Base-by-base conservation (phyloP, 2,329 filamentous ascomycete genomes). In the Neodidymelliopsis sp. region DNA sequence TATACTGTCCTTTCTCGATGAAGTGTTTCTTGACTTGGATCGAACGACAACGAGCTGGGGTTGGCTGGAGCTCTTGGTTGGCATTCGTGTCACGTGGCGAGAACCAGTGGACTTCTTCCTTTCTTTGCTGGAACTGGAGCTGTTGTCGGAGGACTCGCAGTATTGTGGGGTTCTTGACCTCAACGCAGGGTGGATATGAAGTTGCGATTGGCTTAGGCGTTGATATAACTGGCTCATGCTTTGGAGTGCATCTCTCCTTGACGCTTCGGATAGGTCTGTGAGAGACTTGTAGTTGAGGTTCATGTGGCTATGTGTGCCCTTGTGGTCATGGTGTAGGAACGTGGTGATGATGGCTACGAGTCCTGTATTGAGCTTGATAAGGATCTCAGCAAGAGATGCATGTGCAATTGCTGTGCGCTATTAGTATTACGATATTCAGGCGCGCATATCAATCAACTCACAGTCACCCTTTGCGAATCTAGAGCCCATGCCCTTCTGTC, bases 301-400 rank as follows among this genome's bases (percentile, higher is more conserved):
- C 23, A 70, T 52, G 45, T 65, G 56, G 33, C 49, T 58, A 23
- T 63, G 60, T n/a, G 49, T 49, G 28, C 60, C 54, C 29, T 65
- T 65, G 10, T 67, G 57, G 44, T 73, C 70, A 48, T 68, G 65
- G 19, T 70, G 63, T 27, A 79, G 56, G 45, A 79, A 79, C 2
- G 74, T 62, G 15, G 74, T 66, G 41, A 79, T 78, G 56, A 79
- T 77, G 46, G 63, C 60, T 6, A 79, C 75, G 4, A 79, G 71
- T 28, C 77, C 76, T 13, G 75, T 75, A 52, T 79, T 79, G 20
- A 79, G 63, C 52, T 70, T 76, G 47, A 79, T 69, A 18, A 79
- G 56, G 13, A 76, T 75, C 51, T 75, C 74, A 9, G 75, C 73
- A 15, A 79, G 74, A n/a, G 71, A 74, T 3, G 72, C 72, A 49